A percentile compares a stretch with the other conserved stretches of the same genome.
These are phyloP conservation scores for Erigeron canadensis DNA, from an alignment of 129 eudicot genomes.

Conservation along the genomic window DNA sequence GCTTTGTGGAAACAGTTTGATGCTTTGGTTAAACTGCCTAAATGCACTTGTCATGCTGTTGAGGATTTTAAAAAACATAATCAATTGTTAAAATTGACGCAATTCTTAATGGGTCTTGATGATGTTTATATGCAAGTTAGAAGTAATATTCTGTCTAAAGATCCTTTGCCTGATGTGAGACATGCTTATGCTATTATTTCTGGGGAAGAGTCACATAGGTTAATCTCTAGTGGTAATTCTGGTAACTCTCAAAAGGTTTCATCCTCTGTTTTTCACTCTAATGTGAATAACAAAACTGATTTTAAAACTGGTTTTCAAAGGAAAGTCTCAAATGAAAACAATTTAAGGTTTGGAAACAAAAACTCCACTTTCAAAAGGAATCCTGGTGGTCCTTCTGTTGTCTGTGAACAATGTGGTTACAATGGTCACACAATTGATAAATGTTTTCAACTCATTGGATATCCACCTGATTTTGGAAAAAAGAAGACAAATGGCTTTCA, in stretches of 20 bases:
- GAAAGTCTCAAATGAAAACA: no score
- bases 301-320: neutral
- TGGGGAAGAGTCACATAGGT: neutral
- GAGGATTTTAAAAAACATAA: neutral
- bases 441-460: no score
- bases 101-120: neutral
- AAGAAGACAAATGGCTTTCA: no score
- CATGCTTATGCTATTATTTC: neutral
- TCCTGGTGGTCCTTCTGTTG: no score
- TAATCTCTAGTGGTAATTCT: no score
- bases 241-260: neutral
- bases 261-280: neutral
- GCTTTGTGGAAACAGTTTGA: no score
- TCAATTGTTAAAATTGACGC: neutral
- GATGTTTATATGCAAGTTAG: neutral
- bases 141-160: neutral
- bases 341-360: no score
- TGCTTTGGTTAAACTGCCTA: neutral
- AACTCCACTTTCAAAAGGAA: no score
- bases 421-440: no score
- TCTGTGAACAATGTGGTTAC: no score
- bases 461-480: no score
- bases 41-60: neutral
- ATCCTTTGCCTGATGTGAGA: neutral
- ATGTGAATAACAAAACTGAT: neutral